A percentile compares a stretch with the other conserved stretches of the same genome.
Conservation (phyloP, 148 eudicot species). For the Nyssa sinensis region DNA sequence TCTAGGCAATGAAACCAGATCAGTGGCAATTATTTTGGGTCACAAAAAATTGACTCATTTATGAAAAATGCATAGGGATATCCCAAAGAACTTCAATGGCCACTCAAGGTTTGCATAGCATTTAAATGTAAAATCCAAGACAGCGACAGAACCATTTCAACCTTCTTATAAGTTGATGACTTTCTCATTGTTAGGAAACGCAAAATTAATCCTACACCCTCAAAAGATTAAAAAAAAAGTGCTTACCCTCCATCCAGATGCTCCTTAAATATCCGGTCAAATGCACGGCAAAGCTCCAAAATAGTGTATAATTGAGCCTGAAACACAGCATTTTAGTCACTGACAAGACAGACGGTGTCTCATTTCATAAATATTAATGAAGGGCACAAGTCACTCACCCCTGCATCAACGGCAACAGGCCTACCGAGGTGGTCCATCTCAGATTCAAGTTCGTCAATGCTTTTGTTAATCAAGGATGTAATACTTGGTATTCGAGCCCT, state of each 20-base stretch:
- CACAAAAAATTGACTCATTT: background rate
- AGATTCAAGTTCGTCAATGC: slow-evolving; percentile 85
- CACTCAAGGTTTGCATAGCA: background rate
- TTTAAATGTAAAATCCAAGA: background rate
- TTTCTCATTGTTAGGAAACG: background rate
- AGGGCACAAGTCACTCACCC: slow-evolving; percentile 52
- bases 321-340: slow-evolving; percentile 16
- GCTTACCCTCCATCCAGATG: slow-evolving; percentile 82
- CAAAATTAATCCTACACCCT: too few species aligned
- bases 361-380: slow-evolving; percentile 1
- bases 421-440: slow-evolving; percentile 92
- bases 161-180: background rate
- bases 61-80: background rate
- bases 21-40: background rate
- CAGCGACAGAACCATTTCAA: background rate
- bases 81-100: slow-evolving; percentile 3
- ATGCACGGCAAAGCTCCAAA: slow-evolving; percentile 79
- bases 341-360: background rate
- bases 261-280: slow-evolving; percentile 77
- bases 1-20: too few species aligned
- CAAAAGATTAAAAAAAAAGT: slow-evolving; percentile 1
- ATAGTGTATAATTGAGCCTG: slow-evolving; percentile 78
- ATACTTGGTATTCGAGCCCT: slow-evolving; percentile 88
- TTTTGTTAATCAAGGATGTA: slow-evolving; percentile 73
- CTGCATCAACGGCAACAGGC: slow-evolving; percentile 89